These are phyloP conservation scores for Solanum chilense DNA, from an alignment of 257 asterid genomes.

Conservation along the genomic window DNA sequence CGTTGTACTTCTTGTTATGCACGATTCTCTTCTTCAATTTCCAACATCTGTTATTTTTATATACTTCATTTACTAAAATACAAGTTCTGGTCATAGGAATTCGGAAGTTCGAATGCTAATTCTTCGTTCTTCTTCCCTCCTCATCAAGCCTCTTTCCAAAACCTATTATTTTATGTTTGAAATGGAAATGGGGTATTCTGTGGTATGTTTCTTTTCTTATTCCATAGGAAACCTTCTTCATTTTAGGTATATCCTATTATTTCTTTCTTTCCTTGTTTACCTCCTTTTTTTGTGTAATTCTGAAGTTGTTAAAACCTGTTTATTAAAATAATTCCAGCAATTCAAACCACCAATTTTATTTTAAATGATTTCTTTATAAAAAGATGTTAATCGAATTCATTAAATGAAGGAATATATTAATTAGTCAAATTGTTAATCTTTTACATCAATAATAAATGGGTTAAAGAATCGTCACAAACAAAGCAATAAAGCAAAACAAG, in stretches of 20 bases:
- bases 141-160: neutral
- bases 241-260: neutral
- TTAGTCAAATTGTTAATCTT: neutral
- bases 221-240: neutral
- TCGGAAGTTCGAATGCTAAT: neutral
- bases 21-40: slow-evolving; percentile 1
- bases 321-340: neutral
- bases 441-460: neutral
- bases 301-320: neutral
- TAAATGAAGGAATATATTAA: neutral
- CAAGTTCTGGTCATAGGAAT: neutral
- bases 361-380: neutral
- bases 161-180: neutral
- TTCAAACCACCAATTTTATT: neutral
- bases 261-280: neutral
- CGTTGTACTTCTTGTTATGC: neutral
- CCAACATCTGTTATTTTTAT: neutral
- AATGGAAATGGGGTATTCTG: neutral
- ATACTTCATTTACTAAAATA: neutral
- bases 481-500: neutral
- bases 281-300: neutral
- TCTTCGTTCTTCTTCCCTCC: neutral
- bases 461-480: neutral
- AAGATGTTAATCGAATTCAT: neutral
- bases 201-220: neutral